Evolutionary conservation across 1,284 basidiomycete species (phyloP).

Genomic region (Tetrapyrgos nigripes): DNA sequence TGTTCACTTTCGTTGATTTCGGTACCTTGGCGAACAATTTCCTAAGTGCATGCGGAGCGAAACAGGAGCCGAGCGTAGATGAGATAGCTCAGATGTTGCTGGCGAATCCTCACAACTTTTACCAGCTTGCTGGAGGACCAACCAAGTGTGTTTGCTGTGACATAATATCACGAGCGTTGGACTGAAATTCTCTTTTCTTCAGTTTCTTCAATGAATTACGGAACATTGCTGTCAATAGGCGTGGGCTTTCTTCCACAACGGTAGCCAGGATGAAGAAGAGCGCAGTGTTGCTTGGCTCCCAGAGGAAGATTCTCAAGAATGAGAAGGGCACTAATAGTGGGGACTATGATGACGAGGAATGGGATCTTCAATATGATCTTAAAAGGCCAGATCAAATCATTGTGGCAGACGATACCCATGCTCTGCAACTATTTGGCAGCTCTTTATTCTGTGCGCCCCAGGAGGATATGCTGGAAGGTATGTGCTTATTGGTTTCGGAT

Average conservation of each 20-base stretch:
- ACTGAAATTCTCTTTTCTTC: neutral
- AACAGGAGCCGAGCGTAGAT: constrained; percentile 79
- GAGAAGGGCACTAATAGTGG: constrained; percentile 40
- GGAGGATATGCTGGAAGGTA: constrained; percentile 86
- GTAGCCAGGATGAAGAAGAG: constrained; percentile 71
- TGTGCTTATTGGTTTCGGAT: constrained; percentile 13
- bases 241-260: constrained; percentile 62
- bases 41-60: constrained; percentile 87
- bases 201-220: constrained; percentile 88
- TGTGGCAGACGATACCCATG: constrained; percentile 82
- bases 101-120: constrained; percentile 73
- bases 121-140: constrained; percentile 67
- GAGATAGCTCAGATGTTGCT: constrained; percentile 75
- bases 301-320: constrained; percentile 52
- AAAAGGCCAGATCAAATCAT: constrained; percentile 68
- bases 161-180: constrained; percentile 4
- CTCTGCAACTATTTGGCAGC: constrained; percentile 79
- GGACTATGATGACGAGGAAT: constrained; percentile 70
- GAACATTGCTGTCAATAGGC: constrained; percentile 82
- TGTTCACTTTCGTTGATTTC: constrained; percentile 93
- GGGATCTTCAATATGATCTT: constrained; percentile 71
- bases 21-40: constrained; percentile 86
- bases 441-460: constrained; percentile 86
- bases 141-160: constrained; percentile 53
- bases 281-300: constrained; percentile 77